Conservation (phyloP, 2,329 filamentous ascomycete species). For the Penicillium sp. region DNA sequence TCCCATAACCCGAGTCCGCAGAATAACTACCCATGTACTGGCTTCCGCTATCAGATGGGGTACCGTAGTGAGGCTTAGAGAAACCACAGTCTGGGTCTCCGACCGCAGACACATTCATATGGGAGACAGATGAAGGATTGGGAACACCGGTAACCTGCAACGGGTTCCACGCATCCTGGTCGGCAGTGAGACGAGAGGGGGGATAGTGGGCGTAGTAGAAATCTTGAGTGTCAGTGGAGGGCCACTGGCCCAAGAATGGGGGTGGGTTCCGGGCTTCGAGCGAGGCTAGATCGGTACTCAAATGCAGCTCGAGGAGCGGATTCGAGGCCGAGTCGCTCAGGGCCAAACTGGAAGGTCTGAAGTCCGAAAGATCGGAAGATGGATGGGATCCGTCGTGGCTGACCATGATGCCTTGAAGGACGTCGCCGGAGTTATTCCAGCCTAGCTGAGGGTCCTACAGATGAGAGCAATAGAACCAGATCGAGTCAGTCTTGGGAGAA, state of each 20-base stretch:
- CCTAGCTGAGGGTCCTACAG: slow-evolving; percentile 10
- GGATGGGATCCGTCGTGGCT: slow-evolving; percentile 6
- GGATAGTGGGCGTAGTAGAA: slow-evolving; percentile 26
- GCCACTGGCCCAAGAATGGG: slow-evolving; percentile 23
- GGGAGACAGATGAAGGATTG: slow-evolving; percentile 16
- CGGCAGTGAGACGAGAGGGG: slow-evolving; percentile 16
- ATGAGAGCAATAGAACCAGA: slow-evolving; percentile 1
- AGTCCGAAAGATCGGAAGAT: slow-evolving; percentile 10
- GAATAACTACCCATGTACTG: slow-evolving; percentile 31
- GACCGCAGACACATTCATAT: slow-evolving; percentile 19
- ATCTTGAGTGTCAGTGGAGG: slow-evolving; percentile 19
- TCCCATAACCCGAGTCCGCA: slow-evolving; percentile 40
- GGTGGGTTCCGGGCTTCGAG: slow-evolving; percentile 19
- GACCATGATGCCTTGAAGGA: slow-evolving; percentile 35
- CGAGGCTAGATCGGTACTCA: slow-evolving; percentile 21
- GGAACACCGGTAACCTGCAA: slow-evolving; percentile 31
- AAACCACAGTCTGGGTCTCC: slow-evolving; percentile 24
- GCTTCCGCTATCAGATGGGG: slow-evolving; percentile 34
- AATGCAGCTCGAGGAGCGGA: slow-evolving; percentile 28
- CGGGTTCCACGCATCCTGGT: slow-evolving; percentile 36
- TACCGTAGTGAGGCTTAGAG: slow-evolving; percentile 27
- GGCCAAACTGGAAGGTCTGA: slow-evolving; percentile 5
- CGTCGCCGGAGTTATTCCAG: slow-evolving; percentile 29
- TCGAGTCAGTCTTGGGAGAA: slow-evolving; percentile 1
- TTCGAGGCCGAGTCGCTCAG: slow-evolving; percentile 24